Conservation (phyloP, 1,284 basidiomycete genomes). For the Thelephora terrestris region DNA sequence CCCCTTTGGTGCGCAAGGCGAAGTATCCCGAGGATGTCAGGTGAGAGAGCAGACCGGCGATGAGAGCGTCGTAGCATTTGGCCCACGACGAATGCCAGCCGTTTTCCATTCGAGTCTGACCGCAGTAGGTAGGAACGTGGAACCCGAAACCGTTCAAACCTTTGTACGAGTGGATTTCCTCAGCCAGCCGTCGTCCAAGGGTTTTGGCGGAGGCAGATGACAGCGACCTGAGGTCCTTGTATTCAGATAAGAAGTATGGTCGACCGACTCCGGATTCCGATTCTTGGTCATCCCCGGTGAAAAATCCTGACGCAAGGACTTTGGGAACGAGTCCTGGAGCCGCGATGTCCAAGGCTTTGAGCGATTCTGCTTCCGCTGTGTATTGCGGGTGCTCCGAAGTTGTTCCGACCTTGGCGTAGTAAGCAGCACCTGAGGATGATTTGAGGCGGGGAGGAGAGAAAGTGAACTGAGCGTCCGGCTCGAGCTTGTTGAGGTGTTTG, state of each 20-base stretch:
- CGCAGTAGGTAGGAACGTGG: slow-evolving; percentile 70
- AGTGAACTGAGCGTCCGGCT: slow-evolving; percentile 37
- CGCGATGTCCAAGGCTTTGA: slow-evolving; percentile 51
- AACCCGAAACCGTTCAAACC: slow-evolving; percentile 64
- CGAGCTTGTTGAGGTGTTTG: slow-evolving; percentile 35
- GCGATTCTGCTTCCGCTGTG: slow-evolving; percentile 61
- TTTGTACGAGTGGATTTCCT: slow-evolving; percentile 49
- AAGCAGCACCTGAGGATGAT: slow-evolving; percentile 49
- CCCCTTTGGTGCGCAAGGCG: slow-evolving; percentile 44
- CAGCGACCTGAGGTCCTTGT: slow-evolving; percentile 50
- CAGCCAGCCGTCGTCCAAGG: slow-evolving; percentile 56
- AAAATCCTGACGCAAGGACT: slow-evolving; percentile 43
- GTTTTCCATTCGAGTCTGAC: slow-evolving; percentile 66
- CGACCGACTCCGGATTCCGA: slow-evolving; percentile 25
- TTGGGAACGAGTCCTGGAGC: slow-evolving; percentile 60
- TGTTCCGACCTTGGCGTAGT: slow-evolving; percentile 52
- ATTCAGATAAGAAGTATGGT: slow-evolving; percentile 69
- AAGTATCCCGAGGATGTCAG: slow-evolving; percentile 36
- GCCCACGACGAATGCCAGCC: slow-evolving; percentile 71
- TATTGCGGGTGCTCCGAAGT: slow-evolving; percentile 51
- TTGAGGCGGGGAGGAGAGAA: slow-evolving; percentile 38
- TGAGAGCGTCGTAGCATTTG: slow-evolving; percentile 58
- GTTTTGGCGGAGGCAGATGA: slow-evolving; percentile 33
- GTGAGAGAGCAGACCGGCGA: slow-evolving; percentile 51
- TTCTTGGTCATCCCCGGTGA: slow-evolving; percentile 23